Evolutionary conservation across 2,329 filamentous ascomycete genomes (phyloP).

Genomic region (Colletotrichum abscissum): DNA sequence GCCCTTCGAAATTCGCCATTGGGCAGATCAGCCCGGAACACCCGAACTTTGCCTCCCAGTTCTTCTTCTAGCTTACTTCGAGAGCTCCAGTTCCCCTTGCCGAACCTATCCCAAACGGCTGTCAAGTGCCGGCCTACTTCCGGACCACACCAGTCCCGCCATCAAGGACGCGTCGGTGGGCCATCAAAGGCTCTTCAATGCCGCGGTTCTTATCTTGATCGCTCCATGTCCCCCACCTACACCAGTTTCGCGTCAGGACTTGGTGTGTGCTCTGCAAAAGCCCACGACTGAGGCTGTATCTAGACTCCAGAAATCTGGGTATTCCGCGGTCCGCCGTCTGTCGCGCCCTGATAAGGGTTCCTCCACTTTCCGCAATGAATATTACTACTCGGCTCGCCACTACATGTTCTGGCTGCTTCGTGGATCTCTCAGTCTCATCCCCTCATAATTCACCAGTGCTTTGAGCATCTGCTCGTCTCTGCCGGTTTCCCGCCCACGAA

Average conservation of each 20-base stretch:
- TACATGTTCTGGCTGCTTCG: conserved; percentile 1
- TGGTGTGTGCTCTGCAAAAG: conserved; percentile 22
- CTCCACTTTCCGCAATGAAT: conserved; percentile 34
- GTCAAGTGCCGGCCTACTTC: conserved; percentile 29
- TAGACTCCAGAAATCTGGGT: conserved; percentile 24
- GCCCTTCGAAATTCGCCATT: conserved; percentile 3
- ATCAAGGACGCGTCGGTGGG: conserved; percentile 26
- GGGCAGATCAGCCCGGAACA: conserved; percentile 12
- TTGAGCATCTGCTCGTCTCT: conserved; percentile 8
- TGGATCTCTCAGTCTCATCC: conserved; percentile 6
- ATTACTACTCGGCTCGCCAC: conserved; percentile 27
- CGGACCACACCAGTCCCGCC: conserved; percentile 29
- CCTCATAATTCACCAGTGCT: conserved; percentile 13
- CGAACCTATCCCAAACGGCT: conserved; percentile 25
- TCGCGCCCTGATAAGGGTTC: conserved; percentile 30
- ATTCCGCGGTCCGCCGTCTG: conserved; percentile 9
- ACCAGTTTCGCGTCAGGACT: conserved; percentile 31
- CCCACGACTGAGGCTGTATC: not conserved
- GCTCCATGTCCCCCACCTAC: conserved; percentile 21
- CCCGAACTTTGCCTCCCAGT: conserved; percentile 23
- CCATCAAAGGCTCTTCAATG: conserved; percentile 21
- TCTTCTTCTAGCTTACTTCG: conserved; percentile 24
- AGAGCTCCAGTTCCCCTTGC: conserved; percentile 27
- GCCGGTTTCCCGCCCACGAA: not conserved
- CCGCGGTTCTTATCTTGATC: conserved; percentile 28